Conservation (phyloP, 257 asterid species). For the Petrea volubilis region DNA sequence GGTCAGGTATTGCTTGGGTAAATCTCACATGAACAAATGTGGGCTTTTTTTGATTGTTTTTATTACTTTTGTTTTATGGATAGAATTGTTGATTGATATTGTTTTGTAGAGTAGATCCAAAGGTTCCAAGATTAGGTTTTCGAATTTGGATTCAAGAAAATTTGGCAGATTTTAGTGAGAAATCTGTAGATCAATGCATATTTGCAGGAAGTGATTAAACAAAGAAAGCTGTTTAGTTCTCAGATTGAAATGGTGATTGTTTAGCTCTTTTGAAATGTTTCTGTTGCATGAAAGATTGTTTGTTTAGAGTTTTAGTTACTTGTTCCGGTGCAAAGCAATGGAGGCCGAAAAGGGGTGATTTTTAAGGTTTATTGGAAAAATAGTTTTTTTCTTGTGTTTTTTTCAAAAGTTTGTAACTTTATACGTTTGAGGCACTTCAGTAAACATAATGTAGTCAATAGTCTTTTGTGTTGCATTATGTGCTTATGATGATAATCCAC, state of each 20-base stretch:
- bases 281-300: not conserved
- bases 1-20: constrained; percentile 54
- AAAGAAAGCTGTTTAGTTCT: not conserved
- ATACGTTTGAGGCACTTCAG: too few species aligned
- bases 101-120: not conserved
- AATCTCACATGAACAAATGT: not conserved
- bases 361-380: too few species aligned
- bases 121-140: not conserved
- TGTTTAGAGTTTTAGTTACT: not conserved
- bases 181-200: not conserved
- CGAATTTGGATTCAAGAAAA: not conserved
- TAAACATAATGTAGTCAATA: too few species aligned
- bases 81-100: not conserved
- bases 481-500: too few species aligned
- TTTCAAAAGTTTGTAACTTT: too few species aligned
- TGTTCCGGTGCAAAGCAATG: not conserved
- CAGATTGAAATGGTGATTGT: not conserved
- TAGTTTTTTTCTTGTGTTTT: too few species aligned
- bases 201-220: not conserved
- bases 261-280: not conserved
- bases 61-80: not conserved
- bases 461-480: too few species aligned
- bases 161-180: not conserved
- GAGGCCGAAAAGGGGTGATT: too few species aligned
- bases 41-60: not conserved